phyloP scores from a whole-genome alignment of 345 rosid species.

The Syzygium oleosum region DNA sequence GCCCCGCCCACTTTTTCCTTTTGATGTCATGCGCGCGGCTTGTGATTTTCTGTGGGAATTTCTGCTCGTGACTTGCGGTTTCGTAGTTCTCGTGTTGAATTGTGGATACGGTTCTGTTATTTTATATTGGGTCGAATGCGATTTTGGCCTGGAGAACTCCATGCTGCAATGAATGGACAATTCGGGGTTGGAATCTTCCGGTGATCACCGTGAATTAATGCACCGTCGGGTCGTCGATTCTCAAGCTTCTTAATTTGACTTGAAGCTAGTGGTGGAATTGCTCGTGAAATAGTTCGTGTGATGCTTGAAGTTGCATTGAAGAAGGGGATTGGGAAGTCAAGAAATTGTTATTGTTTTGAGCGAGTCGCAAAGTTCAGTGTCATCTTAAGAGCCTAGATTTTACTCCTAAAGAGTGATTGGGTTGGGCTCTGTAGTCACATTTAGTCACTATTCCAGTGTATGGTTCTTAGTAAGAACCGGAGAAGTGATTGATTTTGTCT shows the following conservation, averaged over 20 bases:
- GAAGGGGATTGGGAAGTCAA: background rate
- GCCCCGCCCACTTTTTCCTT: no score
- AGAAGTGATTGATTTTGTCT: background rate
- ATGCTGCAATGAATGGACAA: background rate
- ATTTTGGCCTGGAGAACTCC: background rate
- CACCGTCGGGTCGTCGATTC: background rate
- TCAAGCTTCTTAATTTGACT: background rate
- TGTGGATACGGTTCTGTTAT: background rate
- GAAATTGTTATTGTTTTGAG: background rate
- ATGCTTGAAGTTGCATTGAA: background rate
- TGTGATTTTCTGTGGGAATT: background rate
- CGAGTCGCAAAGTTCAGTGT: background rate
- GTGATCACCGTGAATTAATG: background rate
- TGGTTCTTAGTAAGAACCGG: background rate
- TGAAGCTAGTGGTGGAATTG: background rate
- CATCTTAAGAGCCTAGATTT: background rate
- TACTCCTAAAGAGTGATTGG: background rate
- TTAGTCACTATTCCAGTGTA: background rate
- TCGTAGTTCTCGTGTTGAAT: background rate
- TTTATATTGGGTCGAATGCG: background rate
- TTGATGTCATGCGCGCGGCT: background rate
- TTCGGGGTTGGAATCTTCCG: background rate
- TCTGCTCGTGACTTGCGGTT: background rate
- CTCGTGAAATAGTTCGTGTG: background rate
- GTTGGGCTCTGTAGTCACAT: background rate